Evolutionary conservation across 2,329 filamentous ascomycete species (phyloP), one percentile per base, ranked within the genome.

Genomic region (Colletotrichum eremochloae): DNA sequence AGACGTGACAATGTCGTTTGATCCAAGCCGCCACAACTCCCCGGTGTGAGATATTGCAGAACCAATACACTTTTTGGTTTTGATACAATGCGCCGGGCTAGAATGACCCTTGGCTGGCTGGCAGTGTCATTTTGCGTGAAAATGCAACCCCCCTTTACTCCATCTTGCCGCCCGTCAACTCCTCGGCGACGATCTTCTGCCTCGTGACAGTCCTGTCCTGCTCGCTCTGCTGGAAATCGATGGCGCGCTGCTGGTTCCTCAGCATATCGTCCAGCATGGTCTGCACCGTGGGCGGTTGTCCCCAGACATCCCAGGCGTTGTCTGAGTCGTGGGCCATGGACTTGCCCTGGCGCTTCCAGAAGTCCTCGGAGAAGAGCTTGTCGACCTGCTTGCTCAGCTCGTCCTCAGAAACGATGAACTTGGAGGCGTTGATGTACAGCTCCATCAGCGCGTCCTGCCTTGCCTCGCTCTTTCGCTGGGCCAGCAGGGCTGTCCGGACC

Each of bases 341-440:
- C 53, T 76, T 77, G 74, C 82, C 83, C 80, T 82, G 77, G 73
- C 81, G 80, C 68, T 78, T 80, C 80, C 87, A 89, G 81, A 85
- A 85, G 74, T 89, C 86, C 36, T 91, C 89, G 20, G 90, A 88
- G 83, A 98, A 99, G n/a, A 92, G 86, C 74, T 87, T 84, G 31
- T 97, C 92, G 68, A 98, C 91, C 75, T 91, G 88, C 20, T 86
- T 85, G 76, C 93, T 88, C 44, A 99, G 88, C 80, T 97, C 92
- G 63, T 87, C 84, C 80, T 97, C 95, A 33, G 88, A 91, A 24
- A 94, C 91, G 79, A 99, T 98, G 83, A 98, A 99, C 50, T 90
- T 86, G 36, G 93, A 89, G 6, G 96, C 95, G 76, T 95, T 93
- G 84, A 96, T 93, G 83, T 99, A 99, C 15, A 99, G 88, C 71